Evolutionary conservation across 345 rosid species (phyloP).

Genomic region (Eucalyptus tenuipes): DNA sequence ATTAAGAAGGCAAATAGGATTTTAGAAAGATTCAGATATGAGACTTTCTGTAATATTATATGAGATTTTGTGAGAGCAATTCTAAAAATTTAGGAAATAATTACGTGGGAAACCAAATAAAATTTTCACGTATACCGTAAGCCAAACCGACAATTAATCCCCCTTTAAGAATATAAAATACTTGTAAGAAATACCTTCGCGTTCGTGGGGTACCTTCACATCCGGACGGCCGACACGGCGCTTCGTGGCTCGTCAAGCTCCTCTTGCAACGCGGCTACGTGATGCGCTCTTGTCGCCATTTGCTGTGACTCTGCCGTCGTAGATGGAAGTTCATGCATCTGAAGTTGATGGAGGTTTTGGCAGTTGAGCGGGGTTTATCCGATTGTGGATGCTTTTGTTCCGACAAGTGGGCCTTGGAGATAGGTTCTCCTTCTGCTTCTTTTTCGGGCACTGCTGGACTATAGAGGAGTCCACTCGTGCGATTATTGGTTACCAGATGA

Average conservation of each 20-base stretch:
- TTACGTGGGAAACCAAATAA: too few species aligned
- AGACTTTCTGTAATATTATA: too few species aligned
- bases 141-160: too few species aligned
- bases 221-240: too few species aligned
- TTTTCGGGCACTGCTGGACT: neutral
- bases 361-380: neutral
- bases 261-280: constrained; percentile 58
- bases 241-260: constrained; percentile 80
- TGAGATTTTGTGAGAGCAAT: too few species aligned
- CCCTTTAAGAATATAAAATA: too few species aligned
- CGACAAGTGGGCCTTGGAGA: neutral
- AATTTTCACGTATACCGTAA: too few species aligned
- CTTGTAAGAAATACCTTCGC: too few species aligned
- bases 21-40: too few species aligned
- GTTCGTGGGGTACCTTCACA: too few species aligned
- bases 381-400: neutral
- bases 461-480: neutral
- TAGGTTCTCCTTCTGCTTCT: neutral
- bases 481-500: neutral
- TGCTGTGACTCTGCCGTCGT: neutral
- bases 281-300: neutral
- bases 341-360: neutral
- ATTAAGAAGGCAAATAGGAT: too few species aligned
- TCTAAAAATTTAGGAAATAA: too few species aligned
- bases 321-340: neutral